Evolutionary conservation across 805 yeast species (phyloP).

Genomic region (Wickerhamomyces xylosicus): DNA sequence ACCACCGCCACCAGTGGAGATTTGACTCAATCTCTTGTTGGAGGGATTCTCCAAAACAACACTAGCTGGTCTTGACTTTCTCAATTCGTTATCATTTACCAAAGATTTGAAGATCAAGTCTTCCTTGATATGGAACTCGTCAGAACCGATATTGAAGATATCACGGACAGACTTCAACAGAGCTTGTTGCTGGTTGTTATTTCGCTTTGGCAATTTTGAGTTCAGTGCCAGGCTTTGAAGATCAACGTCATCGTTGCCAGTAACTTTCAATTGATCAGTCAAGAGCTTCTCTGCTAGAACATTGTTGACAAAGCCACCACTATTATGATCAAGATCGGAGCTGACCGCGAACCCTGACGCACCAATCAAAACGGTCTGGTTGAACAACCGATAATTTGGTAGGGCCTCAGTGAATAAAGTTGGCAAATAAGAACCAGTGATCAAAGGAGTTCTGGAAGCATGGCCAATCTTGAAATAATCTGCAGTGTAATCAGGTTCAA

Average conservation of each 20-base stretch:
- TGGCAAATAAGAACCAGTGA: slow-evolving; percentile 56
- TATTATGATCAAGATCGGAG: background rate
- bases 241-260: slow-evolving; percentile 39
- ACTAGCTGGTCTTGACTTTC: slow-evolving; percentile 33
- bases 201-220: slow-evolving; percentile 9
- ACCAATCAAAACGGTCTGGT: slow-evolving; percentile 39
- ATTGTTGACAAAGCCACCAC: slow-evolving; percentile 1
- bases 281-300: background rate
- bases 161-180: slow-evolving; percentile 50
- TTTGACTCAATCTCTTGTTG: slow-evolving; percentile 27
- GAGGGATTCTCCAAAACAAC: slow-evolving; percentile 36
- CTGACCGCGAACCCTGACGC: slow-evolving; percentile 32
- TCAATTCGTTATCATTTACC: slow-evolving; percentile 21
- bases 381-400: slow-evolving; percentile 47
- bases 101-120: slow-evolving; percentile 52
- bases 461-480: slow-evolving; percentile 28
- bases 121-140: slow-evolving; percentile 42
- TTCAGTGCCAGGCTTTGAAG: slow-evolving; percentile 17
- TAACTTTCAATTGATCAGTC: slow-evolving; percentile 18
- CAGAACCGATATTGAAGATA: slow-evolving; percentile 50
- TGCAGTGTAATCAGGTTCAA: slow-evolving; percentile 52
- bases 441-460: slow-evolving; percentile 43
- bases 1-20: slow-evolving; percentile 20
- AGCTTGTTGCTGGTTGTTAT: slow-evolving; percentile 31
- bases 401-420: slow-evolving; percentile 49